Evolutionary conservation across 2,329 filamentous ascomycete species (phyloP), one percentile per base, ranked within the genome.

Genomic region (Alternaria triticimaculans): DNA sequence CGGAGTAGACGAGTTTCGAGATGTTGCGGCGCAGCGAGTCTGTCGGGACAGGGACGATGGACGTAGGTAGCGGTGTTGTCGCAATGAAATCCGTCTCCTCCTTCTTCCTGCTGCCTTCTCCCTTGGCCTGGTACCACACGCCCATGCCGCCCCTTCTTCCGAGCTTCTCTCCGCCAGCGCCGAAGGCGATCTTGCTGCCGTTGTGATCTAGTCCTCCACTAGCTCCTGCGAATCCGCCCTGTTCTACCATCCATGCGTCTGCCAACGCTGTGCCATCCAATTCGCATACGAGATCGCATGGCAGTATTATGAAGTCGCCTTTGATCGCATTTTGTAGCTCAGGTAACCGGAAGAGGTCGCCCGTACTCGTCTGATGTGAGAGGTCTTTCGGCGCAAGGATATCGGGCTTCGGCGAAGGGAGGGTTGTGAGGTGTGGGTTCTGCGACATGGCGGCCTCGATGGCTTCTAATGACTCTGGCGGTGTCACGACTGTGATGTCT

Each of bases 81-180:
- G 91, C 92, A 72, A 97, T 87, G 77, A 97, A 97, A 76, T 98
- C 95, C 2, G 93, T 96, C 78, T 97, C 94, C 78, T 97, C 93
- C 49, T 91, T 91, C 82, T 97, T 98, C 66, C 95, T 87, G 37
- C 89, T 88, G 6, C 88, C 89, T 65, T 91, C 90, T 18, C 86
- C 87, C 76, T 93, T 93, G 2, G 94, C 97, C 74, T 95, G 89
- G 79, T 97, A 98, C 89, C 92, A 98, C 2, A 99, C 92, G 6
- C 92, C 91, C 41, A 98, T 83, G 2, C 93, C 96, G 45, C 94
- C 94, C 80, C 91, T 91, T 65, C 88, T 85, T 25, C 87, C 87
- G 3, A 84, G 83, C 58, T 82, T 83, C 73, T 89, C 87, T 44
- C 85, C 86, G 30, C 86, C 85, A 9, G 85, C 75, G 3, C 84